Conservation (phyloP, 2,329 filamentous ascomycete species). For the Fonsecaea erecta region DNA sequence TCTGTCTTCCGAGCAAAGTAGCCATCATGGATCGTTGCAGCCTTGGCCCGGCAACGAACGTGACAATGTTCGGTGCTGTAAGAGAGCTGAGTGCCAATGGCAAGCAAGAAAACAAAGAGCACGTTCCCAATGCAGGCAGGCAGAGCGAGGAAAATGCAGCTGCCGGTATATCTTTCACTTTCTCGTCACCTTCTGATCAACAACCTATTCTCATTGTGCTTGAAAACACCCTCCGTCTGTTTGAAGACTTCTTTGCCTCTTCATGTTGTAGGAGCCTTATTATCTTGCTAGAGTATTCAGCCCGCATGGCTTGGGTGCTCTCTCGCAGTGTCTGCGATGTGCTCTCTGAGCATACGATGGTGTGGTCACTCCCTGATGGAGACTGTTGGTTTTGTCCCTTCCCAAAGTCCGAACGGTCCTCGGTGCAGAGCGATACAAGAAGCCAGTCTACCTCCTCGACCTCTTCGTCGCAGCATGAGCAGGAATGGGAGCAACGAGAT, state of each 20-base stretch:
- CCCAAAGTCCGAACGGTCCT: background rate
- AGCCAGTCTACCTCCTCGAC: background rate
- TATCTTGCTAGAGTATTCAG: background rate
- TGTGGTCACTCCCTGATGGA: constrained; percentile 8
- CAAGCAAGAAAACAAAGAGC: background rate
- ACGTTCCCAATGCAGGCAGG: background rate
- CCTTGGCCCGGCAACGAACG: background rate
- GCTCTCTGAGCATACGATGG: background rate
- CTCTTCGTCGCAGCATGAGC: background rate
- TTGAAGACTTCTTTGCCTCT: background rate
- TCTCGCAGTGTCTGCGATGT: constrained; percentile 1
- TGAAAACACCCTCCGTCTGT: background rate
- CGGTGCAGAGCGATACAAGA: background rate
- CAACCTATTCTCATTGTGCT: background rate
- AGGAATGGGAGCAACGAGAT: background rate
- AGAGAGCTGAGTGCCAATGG: background rate
- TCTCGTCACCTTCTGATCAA: background rate
- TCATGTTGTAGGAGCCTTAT: background rate
- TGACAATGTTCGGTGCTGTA: background rate
- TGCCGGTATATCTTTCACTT: background rate
- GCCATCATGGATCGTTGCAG: background rate
- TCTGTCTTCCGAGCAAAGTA: too few species aligned
- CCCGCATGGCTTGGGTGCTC: background rate
- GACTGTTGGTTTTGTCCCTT: constrained; percentile 14
- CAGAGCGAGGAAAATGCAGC: background rate